A percentile compares a stretch with the other conserved stretches of the same genome.
Evolutionary conservation across 2,329 filamentous ascomycete genomes (phyloP).

Genomic region (Periglandula ipomoeae): DNA sequence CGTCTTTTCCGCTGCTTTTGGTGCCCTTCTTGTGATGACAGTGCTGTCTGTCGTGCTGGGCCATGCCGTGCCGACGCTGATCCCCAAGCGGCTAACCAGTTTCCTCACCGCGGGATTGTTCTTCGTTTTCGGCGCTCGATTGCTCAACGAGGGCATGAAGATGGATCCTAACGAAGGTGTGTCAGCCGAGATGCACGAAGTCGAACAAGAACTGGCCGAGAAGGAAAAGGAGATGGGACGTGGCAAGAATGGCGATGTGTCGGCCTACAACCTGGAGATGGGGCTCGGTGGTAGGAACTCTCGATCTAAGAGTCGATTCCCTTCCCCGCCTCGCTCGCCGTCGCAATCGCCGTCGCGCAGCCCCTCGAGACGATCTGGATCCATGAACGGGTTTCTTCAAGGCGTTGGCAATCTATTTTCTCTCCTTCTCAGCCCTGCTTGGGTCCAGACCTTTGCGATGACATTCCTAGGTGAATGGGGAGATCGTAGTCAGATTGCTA

Average conservation of each 20-base stretch:
- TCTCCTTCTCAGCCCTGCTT: conserved; percentile 83
- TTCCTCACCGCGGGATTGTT: conserved; percentile 80
- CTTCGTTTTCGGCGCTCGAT: conserved; percentile 76
- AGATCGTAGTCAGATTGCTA: conserved; percentile 94
- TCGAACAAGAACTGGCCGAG: conserved; percentile 86
- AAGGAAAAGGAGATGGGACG: conserved; percentile 73
- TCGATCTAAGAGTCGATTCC: conserved; percentile 64
- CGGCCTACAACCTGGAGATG: conserved; percentile 70
- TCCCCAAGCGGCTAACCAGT: conserved; percentile 85
- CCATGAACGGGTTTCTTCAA: conserved; percentile 33
- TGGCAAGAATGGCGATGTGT: conserved; percentile 42
- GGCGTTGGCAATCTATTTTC: conserved; percentile 82
- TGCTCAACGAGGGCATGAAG: conserved; percentile 75
- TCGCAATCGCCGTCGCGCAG: conserved; percentile 65
- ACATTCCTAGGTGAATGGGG: conserved; percentile 98
- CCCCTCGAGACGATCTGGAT: conserved; percentile 35
- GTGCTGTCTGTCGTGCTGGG: conserved; percentile 86
- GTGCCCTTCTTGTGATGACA: conserved; percentile 88
- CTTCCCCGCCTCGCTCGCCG: conserved; percentile 71
- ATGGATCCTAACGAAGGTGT: conserved; percentile 90
- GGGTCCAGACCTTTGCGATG: conserved; percentile 99
- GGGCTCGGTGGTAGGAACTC: conserved; percentile 63
- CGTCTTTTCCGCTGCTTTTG: conserved; percentile 92
- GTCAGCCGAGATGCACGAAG: conserved; percentile 94
- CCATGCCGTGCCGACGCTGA: conserved; percentile 80